These are phyloP conservation scores for Fusarium redolens DNA, from an alignment of 2,329 filamentous ascomycete species.

Conservation along the genomic window DNA sequence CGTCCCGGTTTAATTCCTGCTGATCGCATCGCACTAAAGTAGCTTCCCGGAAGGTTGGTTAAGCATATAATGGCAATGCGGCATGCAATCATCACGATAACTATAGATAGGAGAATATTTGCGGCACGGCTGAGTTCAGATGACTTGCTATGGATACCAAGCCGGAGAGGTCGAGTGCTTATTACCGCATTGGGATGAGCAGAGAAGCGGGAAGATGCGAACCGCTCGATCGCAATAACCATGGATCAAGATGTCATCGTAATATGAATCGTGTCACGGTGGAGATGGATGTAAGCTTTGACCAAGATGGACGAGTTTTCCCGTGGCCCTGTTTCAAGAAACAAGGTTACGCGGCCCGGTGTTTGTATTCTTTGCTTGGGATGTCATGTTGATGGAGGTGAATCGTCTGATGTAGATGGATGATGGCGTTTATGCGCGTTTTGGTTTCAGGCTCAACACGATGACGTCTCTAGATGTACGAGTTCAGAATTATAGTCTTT, in stretches of 20 bases:
- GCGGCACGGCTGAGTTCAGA: neutral
- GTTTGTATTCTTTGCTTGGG: neutral
- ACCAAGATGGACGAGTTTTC: slow-evolving; percentile 10
- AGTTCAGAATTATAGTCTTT: neutral
- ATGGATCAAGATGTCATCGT: slow-evolving; percentile 3
- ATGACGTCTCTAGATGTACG: neutral
- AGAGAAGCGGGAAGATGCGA: neutral
- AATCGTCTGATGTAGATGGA: neutral
- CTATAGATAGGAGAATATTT: neutral
- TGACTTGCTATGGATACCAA: neutral
- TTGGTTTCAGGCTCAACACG: neutral
- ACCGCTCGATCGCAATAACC: slow-evolving; percentile 1
- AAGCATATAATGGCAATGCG: slow-evolving; percentile 13
- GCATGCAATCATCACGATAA: neutral
- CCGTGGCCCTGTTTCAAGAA: slow-evolving; percentile 10
- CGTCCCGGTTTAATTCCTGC: neutral
- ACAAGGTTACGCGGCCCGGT: slow-evolving; percentile 9
- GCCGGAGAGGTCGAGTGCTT: neutral
- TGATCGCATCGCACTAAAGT: neutral
- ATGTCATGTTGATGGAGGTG: neutral
- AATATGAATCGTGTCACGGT: neutral
- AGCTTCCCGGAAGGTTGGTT: slow-evolving; percentile 1
- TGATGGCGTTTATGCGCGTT: neutral
- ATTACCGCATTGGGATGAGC: neutral
- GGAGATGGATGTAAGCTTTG: neutral